phyloP scores from a whole-genome alignment of 208 protist genomes.

The Acanthamoeba sp. region DNA sequence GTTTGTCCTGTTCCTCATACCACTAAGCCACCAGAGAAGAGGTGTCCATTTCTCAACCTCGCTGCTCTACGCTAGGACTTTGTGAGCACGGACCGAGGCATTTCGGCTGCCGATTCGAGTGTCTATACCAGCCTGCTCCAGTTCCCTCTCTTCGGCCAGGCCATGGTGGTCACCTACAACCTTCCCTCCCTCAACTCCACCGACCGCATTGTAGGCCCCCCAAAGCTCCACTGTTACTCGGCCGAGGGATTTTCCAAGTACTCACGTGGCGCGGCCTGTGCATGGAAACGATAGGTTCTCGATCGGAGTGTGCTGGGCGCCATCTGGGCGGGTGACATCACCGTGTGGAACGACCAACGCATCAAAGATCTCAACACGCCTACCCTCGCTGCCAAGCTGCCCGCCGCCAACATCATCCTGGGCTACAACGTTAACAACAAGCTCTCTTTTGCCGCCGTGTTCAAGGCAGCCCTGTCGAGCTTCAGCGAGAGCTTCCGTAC shows the following conservation, averaged over 20 bases:
- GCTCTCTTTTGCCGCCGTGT: not conserved
- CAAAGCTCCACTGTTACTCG: no score
- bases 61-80: not conserved
- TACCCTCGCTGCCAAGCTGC: not conserved
- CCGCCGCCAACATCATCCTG: not conserved
- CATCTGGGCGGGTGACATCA: constrained; percentile 60
- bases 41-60: no score
- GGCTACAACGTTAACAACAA: not conserved
- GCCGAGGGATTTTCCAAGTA: no score
- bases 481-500: not conserved
- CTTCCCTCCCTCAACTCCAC: not conserved
- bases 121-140: not conserved
- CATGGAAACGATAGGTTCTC: not conserved
- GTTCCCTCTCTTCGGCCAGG: not conserved
- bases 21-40: no score
- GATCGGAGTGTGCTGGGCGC: not conserved
- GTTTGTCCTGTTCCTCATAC: no score
- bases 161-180: constrained; percentile 2
- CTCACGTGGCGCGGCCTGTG: no score
- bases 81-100: not conserved
- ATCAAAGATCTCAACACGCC: not conserved
- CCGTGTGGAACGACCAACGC: not conserved
- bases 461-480: not conserved
- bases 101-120: not conserved
- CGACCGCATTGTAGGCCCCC: no score